These are phyloP conservation scores for Mycena galopus DNA, from an alignment of 768 basidiomycete genomes.

Conservation along the genomic window DNA sequence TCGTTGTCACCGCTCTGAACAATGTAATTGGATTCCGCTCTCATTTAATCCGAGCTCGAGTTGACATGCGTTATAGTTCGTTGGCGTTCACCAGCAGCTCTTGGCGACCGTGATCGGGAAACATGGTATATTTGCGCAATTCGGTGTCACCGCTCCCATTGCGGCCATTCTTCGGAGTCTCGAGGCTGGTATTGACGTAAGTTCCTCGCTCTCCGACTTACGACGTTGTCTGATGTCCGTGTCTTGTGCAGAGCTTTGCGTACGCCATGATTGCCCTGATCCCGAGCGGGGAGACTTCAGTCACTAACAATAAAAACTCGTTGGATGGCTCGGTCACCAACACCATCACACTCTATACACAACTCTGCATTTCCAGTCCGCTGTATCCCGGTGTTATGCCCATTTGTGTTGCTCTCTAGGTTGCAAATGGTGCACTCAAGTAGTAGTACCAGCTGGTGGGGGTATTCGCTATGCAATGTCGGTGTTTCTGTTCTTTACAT, in stretches of 20 bases:
- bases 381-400: neutral
- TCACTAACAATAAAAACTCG: neutral
- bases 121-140: neutral
- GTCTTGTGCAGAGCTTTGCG: neutral
- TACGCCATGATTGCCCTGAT: neutral
- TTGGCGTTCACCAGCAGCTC: neutral
- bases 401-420: neutral
- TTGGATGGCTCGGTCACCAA: neutral
- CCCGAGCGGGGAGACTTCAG: neutral
- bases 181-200: conserved; percentile 3
- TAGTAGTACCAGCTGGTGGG: too few relatives aligned
- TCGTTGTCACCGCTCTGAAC: neutral
- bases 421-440: too few relatives aligned
- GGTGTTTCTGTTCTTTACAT: too few relatives aligned
- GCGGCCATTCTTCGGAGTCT: neutral
- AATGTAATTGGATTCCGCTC: neutral
- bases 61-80: neutral
- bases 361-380: neutral
- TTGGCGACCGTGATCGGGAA: conserved; percentile 12
- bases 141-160: conserved; percentile 2
- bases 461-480: too few relatives aligned
- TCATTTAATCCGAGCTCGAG: too few relatives aligned
- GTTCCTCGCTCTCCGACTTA: neutral
- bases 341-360: too few relatives aligned
- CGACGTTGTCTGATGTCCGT: neutral